Evolutionary conservation across 2,329 filamentous ascomycete genomes (phyloP).

Genomic region (Cephalotrichum gorgonifer): DNA sequence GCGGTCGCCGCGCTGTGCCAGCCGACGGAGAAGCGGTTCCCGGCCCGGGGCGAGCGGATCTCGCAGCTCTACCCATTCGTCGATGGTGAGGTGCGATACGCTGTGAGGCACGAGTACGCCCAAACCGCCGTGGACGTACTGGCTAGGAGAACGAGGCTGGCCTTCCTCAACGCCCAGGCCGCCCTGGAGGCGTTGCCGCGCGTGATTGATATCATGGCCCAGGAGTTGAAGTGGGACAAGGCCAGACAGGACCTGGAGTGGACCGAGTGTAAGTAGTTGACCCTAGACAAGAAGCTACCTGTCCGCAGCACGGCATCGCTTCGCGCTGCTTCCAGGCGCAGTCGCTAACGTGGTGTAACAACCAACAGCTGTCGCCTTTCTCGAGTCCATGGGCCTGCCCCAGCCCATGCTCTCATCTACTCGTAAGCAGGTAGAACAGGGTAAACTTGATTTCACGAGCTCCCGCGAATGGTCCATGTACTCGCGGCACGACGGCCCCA

Average conservation of each 20-base stretch:
- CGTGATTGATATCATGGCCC: constrained; percentile 81
- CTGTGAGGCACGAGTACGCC: constrained; percentile 80
- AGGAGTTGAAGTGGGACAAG: constrained; percentile 70
- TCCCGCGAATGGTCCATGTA: constrained; percentile 53
- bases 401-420: constrained; percentile 47
- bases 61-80: constrained; percentile 78
- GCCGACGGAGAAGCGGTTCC: constrained; percentile 70
- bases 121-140: constrained; percentile 85
- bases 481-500: constrained; percentile 45
- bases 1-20: constrained; percentile 72
- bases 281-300: background rate
- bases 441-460: constrained; percentile 46
- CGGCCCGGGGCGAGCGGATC: constrained; percentile 71
- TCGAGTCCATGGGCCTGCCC: constrained; percentile 57
- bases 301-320: background rate
- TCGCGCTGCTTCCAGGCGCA: background rate
- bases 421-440: constrained; percentile 49
- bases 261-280: constrained; percentile 51
- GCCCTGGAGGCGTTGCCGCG: constrained; percentile 74
- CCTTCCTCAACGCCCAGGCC: constrained; percentile 87
- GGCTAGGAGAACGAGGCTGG: constrained; percentile 71
- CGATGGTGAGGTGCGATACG: constrained; percentile 84
- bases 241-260: constrained; percentile 69
- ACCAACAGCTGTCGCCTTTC: constrained; percentile 41
- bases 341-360: background rate